phyloP scores from a whole-genome alignment of 2,329 filamentous ascomycete species.

The Ascochyta koolunga region DNA sequence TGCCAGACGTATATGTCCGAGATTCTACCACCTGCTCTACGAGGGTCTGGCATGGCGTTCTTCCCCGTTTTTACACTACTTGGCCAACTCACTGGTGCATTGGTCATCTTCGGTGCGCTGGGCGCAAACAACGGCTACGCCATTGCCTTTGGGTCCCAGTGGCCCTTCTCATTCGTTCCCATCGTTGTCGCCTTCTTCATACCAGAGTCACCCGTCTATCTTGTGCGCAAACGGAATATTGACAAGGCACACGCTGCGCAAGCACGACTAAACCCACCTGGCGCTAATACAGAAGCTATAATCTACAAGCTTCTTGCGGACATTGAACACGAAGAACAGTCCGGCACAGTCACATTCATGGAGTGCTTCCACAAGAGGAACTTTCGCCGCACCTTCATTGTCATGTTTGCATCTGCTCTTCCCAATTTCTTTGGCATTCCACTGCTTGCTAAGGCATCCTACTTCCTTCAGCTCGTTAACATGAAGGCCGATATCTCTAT shows the following conservation, averaged over 20 bases:
- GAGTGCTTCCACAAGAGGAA: constrained; percentile 48
- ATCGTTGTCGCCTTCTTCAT: constrained; percentile 53
- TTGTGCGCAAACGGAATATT: constrained; percentile 52
- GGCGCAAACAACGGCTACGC: constrained; percentile 45
- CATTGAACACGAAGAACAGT: constrained; percentile 35
- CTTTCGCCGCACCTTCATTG: constrained; percentile 46
- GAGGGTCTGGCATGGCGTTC: constrained; percentile 57
- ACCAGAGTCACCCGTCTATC: constrained; percentile 59
- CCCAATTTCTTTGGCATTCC: constrained; percentile 45
- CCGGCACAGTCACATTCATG: constrained; percentile 30
- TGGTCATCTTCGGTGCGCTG: constrained; percentile 47
- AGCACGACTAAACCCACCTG: constrained; percentile 55
- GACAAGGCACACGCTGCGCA: constrained; percentile 55
- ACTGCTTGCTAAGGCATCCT: constrained; percentile 43
- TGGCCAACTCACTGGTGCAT: constrained; percentile 55
- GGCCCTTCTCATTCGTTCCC: constrained; percentile 53
- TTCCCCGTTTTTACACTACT: constrained; percentile 58
- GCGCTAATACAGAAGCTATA: constrained; percentile 39
- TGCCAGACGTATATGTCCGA: constrained; percentile 59
- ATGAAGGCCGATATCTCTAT: constrained; percentile 43
- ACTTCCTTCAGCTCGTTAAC: constrained; percentile 44
- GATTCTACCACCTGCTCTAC: constrained; percentile 54
- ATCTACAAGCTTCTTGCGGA: constrained; percentile 34
- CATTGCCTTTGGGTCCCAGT: constrained; percentile 54
- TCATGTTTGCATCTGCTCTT: constrained; percentile 43